These are phyloP conservation scores for Mrakia frigida DNA, from an alignment of 768 basidiomycete species.

Conservation along the genomic window DNA sequence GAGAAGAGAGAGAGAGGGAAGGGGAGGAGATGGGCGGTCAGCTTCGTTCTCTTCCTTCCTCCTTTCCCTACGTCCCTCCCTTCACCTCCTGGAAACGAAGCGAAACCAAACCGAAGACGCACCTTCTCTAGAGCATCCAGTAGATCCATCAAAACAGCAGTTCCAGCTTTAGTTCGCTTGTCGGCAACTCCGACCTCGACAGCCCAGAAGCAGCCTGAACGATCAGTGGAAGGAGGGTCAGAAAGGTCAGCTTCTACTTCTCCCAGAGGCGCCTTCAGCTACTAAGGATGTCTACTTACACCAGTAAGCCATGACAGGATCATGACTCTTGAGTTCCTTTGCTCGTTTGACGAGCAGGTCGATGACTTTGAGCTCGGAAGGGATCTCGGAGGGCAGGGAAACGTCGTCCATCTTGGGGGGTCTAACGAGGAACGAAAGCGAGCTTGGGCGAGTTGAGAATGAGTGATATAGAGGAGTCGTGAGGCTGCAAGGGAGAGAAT, in stretches of 20 bases:
- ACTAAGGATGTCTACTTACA: conserved; percentile 55
- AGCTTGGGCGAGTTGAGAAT: background rate
- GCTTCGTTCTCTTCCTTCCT: background rate
- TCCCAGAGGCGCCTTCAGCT: background rate
- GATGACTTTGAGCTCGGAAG: conserved; percentile 51
- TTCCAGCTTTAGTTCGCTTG: conserved; percentile 61
- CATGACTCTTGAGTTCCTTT: conserved; percentile 72
- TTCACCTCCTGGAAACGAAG: background rate
- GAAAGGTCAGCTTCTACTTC: background rate
- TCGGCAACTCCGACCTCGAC: conserved; percentile 73
- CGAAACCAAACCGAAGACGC: conserved; percentile 28
- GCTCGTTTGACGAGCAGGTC: conserved; percentile 82
- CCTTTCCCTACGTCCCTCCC: background rate
- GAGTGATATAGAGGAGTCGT: background rate
- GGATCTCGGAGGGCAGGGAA: conserved; percentile 19
- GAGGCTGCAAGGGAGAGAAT: no score
- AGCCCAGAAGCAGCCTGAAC: conserved; percentile 81
- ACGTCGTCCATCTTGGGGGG: conserved; percentile 19
- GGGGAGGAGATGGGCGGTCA: conserved; percentile 3
- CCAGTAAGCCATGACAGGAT: conserved; percentile 91
- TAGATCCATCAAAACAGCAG: conserved; percentile 65
- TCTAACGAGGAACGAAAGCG: background rate
- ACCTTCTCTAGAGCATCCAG: conserved; percentile 69
- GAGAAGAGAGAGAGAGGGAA: background rate
- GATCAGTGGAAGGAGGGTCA: background rate